Percentiles rank a stretch among this genome's conserved stretches.
Conservation (phyloP, 2,329 filamentous ascomycete genomes). For the Fusarium circinatum region DNA sequence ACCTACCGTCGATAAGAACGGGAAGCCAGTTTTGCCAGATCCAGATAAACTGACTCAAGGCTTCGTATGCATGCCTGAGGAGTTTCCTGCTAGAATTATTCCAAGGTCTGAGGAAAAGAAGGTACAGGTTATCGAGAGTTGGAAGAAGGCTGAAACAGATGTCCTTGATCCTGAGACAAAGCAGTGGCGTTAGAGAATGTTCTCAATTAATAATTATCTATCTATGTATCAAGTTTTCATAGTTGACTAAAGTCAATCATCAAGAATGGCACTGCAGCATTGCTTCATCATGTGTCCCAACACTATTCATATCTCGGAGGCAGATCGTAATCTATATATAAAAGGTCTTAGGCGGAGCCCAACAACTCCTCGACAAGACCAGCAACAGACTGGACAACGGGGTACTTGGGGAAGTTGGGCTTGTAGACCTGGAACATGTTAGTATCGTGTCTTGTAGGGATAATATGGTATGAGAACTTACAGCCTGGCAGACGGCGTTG, state of each 20-base stretch:
- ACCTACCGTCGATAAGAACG: not conserved
- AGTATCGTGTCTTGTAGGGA: not conserved
- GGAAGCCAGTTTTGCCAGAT: not conserved
- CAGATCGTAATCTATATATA: slow-evolving; percentile 3
- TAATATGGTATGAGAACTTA: not conserved
- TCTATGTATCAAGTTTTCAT: not conserved
- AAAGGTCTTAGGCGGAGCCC: not conserved
- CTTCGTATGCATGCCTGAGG: slow-evolving; percentile 9
- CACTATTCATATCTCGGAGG: slow-evolving; percentile 14
- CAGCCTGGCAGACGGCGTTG: slow-evolving; percentile 34
- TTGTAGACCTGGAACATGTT: slow-evolving; percentile 3
- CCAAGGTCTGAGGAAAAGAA: not conserved
- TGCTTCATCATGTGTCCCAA: not conserved
- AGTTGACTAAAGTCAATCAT: not conserved
- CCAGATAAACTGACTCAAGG: slow-evolving; percentile 9
- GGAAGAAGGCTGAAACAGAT: not conserved
- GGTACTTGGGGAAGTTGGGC: slow-evolving; percentile 23
- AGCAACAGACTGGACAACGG: slow-evolving; percentile 17
- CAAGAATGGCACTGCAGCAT: not conserved
- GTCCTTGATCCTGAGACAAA: not conserved
- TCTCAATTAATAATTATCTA: slow-evolving; percentile 1
- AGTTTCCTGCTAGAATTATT: not conserved
- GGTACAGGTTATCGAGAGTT: not conserved
- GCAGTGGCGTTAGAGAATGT: slow-evolving; percentile 1
- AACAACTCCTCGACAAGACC: slow-evolving; percentile 1